phyloP scores from a whole-genome alignment of 352 stramenopile species.

The Phytophthora hibernalis region DNA sequence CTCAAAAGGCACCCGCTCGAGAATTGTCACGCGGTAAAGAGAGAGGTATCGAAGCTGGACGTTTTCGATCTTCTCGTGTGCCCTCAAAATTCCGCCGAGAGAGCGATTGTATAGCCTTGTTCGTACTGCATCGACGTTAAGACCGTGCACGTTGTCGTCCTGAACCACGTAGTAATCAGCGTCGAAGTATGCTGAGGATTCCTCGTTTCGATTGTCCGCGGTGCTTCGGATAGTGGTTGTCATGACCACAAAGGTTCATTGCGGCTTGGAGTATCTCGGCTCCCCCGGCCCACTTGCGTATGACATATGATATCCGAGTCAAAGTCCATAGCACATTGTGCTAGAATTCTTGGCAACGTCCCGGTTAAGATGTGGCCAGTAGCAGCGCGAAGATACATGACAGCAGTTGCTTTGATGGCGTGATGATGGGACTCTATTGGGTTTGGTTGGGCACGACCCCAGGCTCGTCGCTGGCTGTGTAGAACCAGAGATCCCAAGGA shows the following conservation, averaged over 20 bases:
- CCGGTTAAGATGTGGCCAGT: too few species aligned
- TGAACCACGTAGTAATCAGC: conserved; percentile 7
- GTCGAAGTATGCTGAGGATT: conserved; percentile 7
- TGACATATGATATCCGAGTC: neutral
- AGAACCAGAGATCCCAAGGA: conserved; percentile 9
- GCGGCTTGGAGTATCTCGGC: neutral
- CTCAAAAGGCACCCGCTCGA: too few species aligned
- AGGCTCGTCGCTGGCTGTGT: too few species aligned
- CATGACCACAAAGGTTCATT: neutral
- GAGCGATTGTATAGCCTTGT: neutral
- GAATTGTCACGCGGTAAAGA: too few species aligned
- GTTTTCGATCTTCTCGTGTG: conserved; percentile 13
- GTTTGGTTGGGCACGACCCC: too few species aligned
- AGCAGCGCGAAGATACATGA: too few species aligned
- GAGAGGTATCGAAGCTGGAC: conserved; percentile 16
- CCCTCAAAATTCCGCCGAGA: too few species aligned
- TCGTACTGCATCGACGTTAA: conserved; percentile 2
- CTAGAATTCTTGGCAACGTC: conserved; percentile 8
- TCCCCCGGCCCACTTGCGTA: neutral
- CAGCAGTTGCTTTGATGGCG: too few species aligned
- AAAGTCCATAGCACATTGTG: conserved; percentile 4
- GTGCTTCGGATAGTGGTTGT: conserved; percentile 1
- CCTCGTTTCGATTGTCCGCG: neutral
- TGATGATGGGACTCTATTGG: too few species aligned
- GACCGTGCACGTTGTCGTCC: conserved; percentile 5